These are phyloP conservation scores for Aspergillus clavatus DNA, from an alignment of 2,329 filamentous ascomycete species.

Conservation along the genomic window DNA sequence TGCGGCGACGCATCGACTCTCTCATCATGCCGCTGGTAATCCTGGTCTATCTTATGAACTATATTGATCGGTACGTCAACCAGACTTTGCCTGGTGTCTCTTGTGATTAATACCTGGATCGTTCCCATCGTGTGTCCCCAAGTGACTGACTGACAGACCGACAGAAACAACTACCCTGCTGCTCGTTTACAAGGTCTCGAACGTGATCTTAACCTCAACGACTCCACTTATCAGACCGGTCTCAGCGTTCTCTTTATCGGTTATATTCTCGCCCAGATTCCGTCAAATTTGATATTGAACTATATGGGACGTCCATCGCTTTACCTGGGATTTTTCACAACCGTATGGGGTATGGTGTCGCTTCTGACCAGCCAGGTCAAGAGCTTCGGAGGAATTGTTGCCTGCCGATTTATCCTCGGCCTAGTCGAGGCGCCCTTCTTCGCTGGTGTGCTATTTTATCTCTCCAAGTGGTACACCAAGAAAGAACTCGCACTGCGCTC, in stretches of 20 bases:
- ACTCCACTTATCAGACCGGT: slow-evolving; percentile 38
- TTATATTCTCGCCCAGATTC: slow-evolving; percentile 45
- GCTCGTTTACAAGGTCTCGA: slow-evolving; percentile 42
- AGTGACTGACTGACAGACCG: too few relatives aligned
- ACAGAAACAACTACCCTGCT: slow-evolving; percentile 46
- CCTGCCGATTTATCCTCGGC: slow-evolving; percentile 44
- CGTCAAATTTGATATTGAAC: slow-evolving; percentile 43
- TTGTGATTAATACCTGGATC: slow-evolving; percentile 3
- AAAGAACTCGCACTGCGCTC: slow-evolving; percentile 49
- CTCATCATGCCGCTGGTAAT: slow-evolving; percentile 41
- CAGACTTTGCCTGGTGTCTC: not conserved
- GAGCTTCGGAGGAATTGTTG: slow-evolving; percentile 40
- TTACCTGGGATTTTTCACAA: slow-evolving; percentile 43
- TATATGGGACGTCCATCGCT: slow-evolving; percentile 41
- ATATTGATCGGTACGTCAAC: slow-evolving; percentile 38
- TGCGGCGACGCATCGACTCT: slow-evolving; percentile 35
- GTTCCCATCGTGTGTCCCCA: too few relatives aligned
- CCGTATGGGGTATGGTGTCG: slow-evolving; percentile 45
- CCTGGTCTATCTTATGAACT: slow-evolving; percentile 43
- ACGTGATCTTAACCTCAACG: slow-evolving; percentile 32
- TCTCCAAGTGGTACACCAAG: slow-evolving; percentile 51
- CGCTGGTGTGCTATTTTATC: slow-evolving; percentile 45
- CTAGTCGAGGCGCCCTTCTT: slow-evolving; percentile 46
- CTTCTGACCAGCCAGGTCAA: slow-evolving; percentile 42
- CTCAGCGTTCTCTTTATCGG: slow-evolving; percentile 43